These are phyloP conservation scores for Geopyxis carbonaria DNA, from an alignment of 495 filamentous ascomycete genomes.

Conservation along the genomic window DNA sequence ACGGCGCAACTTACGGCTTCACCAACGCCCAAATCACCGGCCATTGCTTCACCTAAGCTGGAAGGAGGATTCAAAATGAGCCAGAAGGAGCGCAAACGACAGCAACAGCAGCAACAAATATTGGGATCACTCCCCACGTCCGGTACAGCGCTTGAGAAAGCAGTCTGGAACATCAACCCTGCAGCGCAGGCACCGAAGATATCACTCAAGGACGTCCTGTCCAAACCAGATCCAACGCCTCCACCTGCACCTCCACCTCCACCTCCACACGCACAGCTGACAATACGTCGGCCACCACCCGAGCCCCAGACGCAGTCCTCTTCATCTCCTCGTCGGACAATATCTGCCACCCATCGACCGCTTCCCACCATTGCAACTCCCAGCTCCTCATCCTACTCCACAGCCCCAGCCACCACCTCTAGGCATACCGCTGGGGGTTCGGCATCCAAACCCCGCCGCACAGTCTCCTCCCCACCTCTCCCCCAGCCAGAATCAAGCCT, in stretches of 20 bases:
- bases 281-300: no score
- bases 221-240: no score
- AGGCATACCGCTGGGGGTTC: conserved; percentile 11
- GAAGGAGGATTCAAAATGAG: conserved; percentile 42
- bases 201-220: conserved; percentile 29
- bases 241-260: no score
- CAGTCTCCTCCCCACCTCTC: conserved; percentile 2
- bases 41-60: conserved; percentile 8
- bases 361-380: conserved; percentile 13
- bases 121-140: conserved; percentile 15
- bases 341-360: no score
- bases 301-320: conserved; percentile 19
- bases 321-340: conserved; percentile 18
- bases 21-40: conserved; percentile 20
- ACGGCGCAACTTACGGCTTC: conserved; percentile 48
- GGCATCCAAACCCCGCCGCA: no score
- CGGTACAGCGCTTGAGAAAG: conserved; percentile 18
- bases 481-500: conserved; percentile 29
- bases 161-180: conserved; percentile 8
- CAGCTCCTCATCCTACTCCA: conserved; percentile 16
- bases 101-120: conserved; percentile 38
- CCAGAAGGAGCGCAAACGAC: conserved; percentile 77
- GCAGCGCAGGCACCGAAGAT: conserved; percentile 17
- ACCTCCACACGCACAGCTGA: no score
- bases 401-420: conserved; percentile 14